Evolutionary conservation across 1,284 basidiomycete genomes (phyloP).

Genomic region (Rhodotorula mucilaginosa): DNA sequence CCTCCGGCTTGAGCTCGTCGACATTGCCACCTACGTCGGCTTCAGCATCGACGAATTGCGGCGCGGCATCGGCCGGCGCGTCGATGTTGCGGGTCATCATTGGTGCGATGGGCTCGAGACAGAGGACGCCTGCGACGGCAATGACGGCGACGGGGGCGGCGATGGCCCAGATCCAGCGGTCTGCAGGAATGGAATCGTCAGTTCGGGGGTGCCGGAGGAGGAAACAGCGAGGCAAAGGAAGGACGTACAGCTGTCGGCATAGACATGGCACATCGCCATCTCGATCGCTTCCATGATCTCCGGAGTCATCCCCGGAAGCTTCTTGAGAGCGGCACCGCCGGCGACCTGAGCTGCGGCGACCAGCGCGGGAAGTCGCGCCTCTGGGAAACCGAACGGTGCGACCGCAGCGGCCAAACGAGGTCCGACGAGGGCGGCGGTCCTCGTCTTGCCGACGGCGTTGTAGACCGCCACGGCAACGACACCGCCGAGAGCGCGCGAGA

Average conservation of each 20-base stretch:
- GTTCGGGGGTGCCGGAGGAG: too few relatives aligned
- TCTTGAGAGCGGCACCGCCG: not conserved
- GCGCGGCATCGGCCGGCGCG: slow-evolving; percentile 5
- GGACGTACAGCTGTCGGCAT: slow-evolving; percentile 3
- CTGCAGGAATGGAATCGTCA: not conserved
- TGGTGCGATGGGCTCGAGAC: slow-evolving; percentile 7
- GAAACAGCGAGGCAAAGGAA: too few relatives aligned
- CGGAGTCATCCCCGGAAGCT: not conserved
- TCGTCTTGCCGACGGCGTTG: slow-evolving; percentile 5
- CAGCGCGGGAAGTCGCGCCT: not conserved
- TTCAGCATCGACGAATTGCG: not conserved
- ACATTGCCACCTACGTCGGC: not conserved
- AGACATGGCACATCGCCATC: not conserved
- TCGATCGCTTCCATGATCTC: not conserved
- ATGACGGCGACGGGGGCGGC: slow-evolving; percentile 4
- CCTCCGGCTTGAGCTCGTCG: slow-evolving; percentile 1
- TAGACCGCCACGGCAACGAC: slow-evolving; percentile 5
- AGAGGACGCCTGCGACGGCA: not conserved
- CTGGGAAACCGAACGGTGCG: not conserved
- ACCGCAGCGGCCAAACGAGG: not conserved
- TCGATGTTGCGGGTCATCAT: slow-evolving; percentile 6
- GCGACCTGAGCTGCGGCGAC: slow-evolving; percentile 1
- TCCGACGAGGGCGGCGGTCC: not conserved
- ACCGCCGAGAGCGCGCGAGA: slow-evolving; percentile 7
- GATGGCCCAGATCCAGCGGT: slow-evolving; percentile 9